Evolutionary conservation across 352 stramenopile genomes (phyloP).

Genomic region (Globisporangium viniferum): DNA sequence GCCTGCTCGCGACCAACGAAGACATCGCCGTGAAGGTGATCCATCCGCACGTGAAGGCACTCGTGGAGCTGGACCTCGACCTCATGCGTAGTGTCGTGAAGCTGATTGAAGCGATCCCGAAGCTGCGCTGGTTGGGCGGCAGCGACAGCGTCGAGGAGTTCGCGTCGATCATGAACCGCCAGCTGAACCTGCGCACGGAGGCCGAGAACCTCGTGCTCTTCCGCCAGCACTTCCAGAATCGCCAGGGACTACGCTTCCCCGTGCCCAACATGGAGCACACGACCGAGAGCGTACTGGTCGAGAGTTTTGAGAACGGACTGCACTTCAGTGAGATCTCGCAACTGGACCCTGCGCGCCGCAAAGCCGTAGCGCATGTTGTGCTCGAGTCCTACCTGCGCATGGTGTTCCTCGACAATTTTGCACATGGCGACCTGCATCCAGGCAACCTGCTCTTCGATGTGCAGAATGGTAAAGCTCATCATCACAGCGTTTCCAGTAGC

Average conservation of each 20-base stretch:
- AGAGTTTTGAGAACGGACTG: conserved; percentile 86
- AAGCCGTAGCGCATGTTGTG: conserved; percentile 71
- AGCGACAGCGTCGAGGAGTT: conserved; percentile 86
- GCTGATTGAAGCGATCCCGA: conserved; percentile 60
- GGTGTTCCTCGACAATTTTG: conserved; percentile 96
- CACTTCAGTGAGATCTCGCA: conserved; percentile 70
- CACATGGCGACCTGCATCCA: conserved; percentile 91
- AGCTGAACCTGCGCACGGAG: conserved; percentile 92
- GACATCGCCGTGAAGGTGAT: conserved; percentile 92
- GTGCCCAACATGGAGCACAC: conserved; percentile 65
- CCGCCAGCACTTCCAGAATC: conserved; percentile 64
- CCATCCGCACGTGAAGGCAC: conserved; percentile 85
- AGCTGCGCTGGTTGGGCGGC: conserved; percentile 66
- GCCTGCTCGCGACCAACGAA: conserved; percentile 53
- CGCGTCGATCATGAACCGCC: conserved; percentile 78
- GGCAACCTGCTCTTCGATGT: conserved; percentile 87
- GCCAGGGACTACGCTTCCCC: conserved; percentile 66
- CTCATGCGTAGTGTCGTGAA: conserved; percentile 62
- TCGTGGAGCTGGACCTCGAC: conserved; percentile 89
- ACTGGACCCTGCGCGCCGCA: conserved; percentile 44
- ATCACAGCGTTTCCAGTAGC: neutral
- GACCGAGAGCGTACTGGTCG: conserved; percentile 86
- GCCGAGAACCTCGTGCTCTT: conserved; percentile 86
- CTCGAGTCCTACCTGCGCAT: conserved; percentile 90
- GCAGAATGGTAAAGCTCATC: conserved; percentile 4